Base-by-base conservation (phyloP, 139 green algal species). In the Chlorella ohadii region DNA sequence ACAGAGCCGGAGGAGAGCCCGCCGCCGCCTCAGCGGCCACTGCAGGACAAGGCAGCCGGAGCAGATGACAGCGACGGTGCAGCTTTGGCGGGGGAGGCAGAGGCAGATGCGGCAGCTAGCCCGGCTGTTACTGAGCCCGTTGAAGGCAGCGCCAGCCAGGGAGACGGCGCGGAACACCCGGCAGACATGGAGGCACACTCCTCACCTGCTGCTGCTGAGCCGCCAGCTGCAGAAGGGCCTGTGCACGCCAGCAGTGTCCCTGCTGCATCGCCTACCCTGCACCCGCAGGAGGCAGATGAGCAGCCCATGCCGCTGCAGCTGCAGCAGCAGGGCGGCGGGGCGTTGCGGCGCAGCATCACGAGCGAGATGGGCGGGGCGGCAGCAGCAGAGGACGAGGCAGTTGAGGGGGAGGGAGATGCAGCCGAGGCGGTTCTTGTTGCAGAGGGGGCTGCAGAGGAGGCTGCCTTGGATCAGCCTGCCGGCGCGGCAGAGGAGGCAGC, bases 1-100 rank as follows among this genome's bases (percentile, higher is more conserved):
- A 76, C 70, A 22, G 70, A 76, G 25, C 38, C 70, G 22, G 70
- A 76, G 2, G 70, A 76, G 70, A 57, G 38, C n/a, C 66, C 39
- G 66, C 66, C 66, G 12, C 66, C 66, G 66, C 66, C 27, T 12
- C 66, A 44, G 66, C 66, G 31, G 31, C 66, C 39, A 20, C 33
- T 72, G 66, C 66, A 72, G 17, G 28, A 41, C 51, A 13, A 36
- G 33, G 17, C 66, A 28, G 33, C 66, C 38, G 63, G 11, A 12
- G 51, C 51, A 22, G 51, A 2, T 59, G 51, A 13, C 51, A 59
- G 51, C 3, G 33, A 12, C 33, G 5, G 33, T 28, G 66, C 34
- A 33, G 36, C 67, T 0, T 12, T 28, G 5, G 34, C 34, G 25
- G 67, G 9, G 13, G 34, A 51, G 36, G 16, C 34, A 11, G 67